Evolutionary conservation across 2,329 filamentous ascomycete genomes (phyloP).

Genomic region (Clarireedia hainanense): DNA sequence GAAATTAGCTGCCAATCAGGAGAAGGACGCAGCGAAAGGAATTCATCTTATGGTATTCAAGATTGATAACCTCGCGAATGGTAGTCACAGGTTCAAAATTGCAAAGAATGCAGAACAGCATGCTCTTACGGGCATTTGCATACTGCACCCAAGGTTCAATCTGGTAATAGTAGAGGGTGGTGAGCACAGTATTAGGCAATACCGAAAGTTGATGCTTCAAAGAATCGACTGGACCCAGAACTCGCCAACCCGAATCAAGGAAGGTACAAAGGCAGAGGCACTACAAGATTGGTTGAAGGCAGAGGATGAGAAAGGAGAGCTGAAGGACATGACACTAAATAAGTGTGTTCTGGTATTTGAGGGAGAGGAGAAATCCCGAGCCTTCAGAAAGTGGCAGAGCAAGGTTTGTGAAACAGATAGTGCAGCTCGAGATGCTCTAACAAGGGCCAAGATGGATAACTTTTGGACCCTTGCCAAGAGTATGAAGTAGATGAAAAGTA

Average conservation of each 20-base stretch:
- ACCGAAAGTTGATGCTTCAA: slow-evolving; percentile 87
- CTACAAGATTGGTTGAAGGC: slow-evolving; percentile 70
- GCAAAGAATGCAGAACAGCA: slow-evolving; percentile 87
- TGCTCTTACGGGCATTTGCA: slow-evolving; percentile 78
- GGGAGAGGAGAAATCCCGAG: slow-evolving; percentile 72
- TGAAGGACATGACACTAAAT: slow-evolving; percentile 78
- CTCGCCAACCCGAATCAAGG: slow-evolving; percentile 54
- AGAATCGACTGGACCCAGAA: slow-evolving; percentile 96
- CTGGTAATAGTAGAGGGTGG: slow-evolving; percentile 90
- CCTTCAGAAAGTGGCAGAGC: slow-evolving; percentile 81
- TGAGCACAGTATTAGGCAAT: slow-evolving; percentile 70
- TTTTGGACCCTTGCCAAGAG: slow-evolving; percentile 89
- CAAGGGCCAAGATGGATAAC: slow-evolving; percentile 82
- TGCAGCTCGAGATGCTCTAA: slow-evolving; percentile 73
- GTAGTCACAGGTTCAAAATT: slow-evolving; percentile 89
- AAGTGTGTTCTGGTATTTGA: slow-evolving; percentile 83
- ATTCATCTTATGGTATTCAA: slow-evolving; percentile 84
- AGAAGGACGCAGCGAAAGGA: slow-evolving; percentile 79
- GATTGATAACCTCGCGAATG: slow-evolving; percentile 82
- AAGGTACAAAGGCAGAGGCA: slow-evolving; percentile 54
- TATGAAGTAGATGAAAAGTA: slow-evolving; percentile 21
- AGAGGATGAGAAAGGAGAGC: slow-evolving; percentile 66
- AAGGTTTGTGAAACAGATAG: slow-evolving; percentile 90
- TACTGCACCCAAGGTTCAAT: slow-evolving; percentile 84
- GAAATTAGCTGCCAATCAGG: slow-evolving; percentile 76